A percentile compares a stretch with the other conserved stretches of the same genome.
Conservation (phyloP, 805 yeast genomes). For the Lachancea nothofagi region DNA sequence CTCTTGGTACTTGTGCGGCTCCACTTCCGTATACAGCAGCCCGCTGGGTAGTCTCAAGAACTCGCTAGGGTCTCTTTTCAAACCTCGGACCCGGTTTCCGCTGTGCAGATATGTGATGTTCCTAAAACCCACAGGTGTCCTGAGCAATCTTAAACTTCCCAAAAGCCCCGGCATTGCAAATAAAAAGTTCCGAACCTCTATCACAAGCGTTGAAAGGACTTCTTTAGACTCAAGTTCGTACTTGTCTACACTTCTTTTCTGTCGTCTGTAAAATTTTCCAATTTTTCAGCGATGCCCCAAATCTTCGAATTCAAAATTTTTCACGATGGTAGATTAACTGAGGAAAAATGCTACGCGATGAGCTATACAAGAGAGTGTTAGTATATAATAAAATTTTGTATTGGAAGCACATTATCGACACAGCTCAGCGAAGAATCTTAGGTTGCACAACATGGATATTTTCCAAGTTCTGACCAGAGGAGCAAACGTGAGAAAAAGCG, state of each 20-base stretch:
- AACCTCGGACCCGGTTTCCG: conserved; percentile 59
- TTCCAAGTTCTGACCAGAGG: conserved; percentile 83
- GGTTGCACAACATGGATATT: conserved; percentile 70
- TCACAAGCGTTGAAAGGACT: not conserved
- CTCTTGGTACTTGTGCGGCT: conserved; percentile 41
- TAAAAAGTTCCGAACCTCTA: not conserved
- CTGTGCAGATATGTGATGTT: conserved; percentile 37
- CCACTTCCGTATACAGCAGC: conserved; percentile 44
- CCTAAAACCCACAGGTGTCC: not conserved
- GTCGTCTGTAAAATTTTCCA: not conserved
- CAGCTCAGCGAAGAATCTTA: no score
- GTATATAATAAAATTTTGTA: not conserved
- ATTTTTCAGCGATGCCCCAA: not conserved
- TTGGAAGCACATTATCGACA: no score
- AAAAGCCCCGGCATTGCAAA: not conserved
- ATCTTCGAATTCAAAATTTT: no score
- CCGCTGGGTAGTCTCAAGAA: conserved; percentile 47
- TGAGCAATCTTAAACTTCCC: not conserved
- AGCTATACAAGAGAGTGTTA: conserved; percentile 2
- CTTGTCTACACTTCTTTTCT: not conserved
- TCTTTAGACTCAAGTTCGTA: not conserved
- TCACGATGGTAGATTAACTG: no score
- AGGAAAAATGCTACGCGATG: conserved; percentile 7
- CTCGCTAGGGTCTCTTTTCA: conserved; percentile 64
- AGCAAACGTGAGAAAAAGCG: conserved; percentile 48